Evolutionary conservation across 306 rosid genomes (phyloP), one percentile per base, ranked within the genome.

Genomic region (Castanea crenata): DNA sequence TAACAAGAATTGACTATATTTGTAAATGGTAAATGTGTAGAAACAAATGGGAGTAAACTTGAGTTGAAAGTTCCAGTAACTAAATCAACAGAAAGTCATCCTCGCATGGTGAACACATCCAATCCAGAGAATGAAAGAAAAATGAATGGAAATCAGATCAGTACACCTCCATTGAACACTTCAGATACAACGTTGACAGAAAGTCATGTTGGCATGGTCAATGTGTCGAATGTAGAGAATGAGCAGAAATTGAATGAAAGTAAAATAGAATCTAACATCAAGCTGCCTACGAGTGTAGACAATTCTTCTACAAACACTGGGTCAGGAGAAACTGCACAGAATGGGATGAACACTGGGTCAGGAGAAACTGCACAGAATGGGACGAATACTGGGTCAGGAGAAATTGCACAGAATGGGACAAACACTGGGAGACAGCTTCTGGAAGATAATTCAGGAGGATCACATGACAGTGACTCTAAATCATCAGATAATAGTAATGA

Each of bases 361-460:
- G 49, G 49, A 44, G 49, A 44, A 8, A 44, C 12, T 44, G 12
- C 49, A 44, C 49, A 1, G 49, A 44, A 44, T 44, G 49, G 51
- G 54, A 87, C 85, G 57, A 81, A 80, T 57, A 65, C 80, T 77
- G 80, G 84, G 63, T 82, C 91, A 35, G 77, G 75, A 61, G 89
- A 78, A 79, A 78, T 83, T 79, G 77, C 83, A 35, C 80, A 76
- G 68, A 86, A 90, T 80, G 92, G 80, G 71, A 87, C 87, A 65
- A 84, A 86, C 73, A 77, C 86, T 62, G 80, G 85, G 58, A 96
- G 99, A 82, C 91, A 90, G 35, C 93, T 96, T 79, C 85, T 96
- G 83, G 98, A 96, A 80, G 94, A 89, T 78, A 79, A 78, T 49
- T 77, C 91, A 18, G 89, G 87, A 69, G 91, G 84, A 85, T 81